phyloP scores from a whole-genome alignment of 2,329 filamentous ascomycete species.

The Aspergillus sp. region DNA sequence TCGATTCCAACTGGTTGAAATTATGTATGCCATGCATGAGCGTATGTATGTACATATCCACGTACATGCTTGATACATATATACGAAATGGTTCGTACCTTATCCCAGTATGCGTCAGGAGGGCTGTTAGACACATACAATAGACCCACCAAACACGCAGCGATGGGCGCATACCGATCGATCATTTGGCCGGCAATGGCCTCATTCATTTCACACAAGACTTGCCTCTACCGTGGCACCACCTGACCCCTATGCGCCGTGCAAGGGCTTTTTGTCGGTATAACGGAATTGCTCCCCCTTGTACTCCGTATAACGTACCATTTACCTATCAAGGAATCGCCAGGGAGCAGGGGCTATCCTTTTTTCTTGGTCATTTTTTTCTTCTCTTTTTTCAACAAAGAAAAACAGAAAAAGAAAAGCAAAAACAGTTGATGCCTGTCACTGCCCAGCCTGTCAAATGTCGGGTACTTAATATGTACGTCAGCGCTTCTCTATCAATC shows the following conservation, averaged over 20 bases:
- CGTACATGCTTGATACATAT: slow-evolving; percentile 1
- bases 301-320: background rate
- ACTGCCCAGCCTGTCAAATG: background rate
- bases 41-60: background rate
- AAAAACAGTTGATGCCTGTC: background rate
- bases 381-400: background rate
- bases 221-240: background rate
- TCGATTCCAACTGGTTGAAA: background rate
- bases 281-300: background rate
- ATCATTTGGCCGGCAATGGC: background rate
- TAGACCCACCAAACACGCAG: background rate
- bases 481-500: background rate
- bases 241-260: background rate
- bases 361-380: too few species aligned
- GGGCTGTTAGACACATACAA: background rate
- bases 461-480: background rate
- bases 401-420: background rate
- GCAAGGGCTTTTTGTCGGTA: background rate
- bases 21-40: slow-evolving; percentile 4
- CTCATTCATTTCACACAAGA: slow-evolving; percentile 1
- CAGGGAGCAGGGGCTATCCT: background rate
- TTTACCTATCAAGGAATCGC: slow-evolving; percentile 1
- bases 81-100: background rate
- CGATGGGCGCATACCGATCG: background rate
- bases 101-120: background rate